These are phyloP conservation scores for Pulicaria dysenterica DNA, from an alignment of 129 eudicot species.

Conservation along the genomic window DNA sequence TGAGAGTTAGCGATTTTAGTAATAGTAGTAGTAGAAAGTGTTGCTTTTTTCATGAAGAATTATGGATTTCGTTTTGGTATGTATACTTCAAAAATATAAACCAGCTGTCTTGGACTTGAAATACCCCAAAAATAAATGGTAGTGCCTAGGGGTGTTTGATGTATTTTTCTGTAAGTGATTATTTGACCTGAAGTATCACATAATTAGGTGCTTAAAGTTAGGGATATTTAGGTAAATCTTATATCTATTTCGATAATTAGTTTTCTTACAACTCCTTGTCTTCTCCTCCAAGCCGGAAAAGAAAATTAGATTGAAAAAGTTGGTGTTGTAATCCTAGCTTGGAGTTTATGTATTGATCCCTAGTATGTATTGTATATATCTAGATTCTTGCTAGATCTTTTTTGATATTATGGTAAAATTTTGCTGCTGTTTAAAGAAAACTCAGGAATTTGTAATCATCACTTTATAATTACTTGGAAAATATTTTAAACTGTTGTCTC, in stretches of 20 bases:
- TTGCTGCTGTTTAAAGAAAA: no score
- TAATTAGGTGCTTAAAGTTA: not conserved
- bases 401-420: no score
- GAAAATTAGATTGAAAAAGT: no score
- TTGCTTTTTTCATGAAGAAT: not conserved
- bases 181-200: not conserved
- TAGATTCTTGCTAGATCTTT: no score
- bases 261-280: not conserved
- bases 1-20: not conserved
- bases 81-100: not conserved
- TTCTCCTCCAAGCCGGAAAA: conserved; percentile 5
- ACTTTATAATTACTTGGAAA: not conserved
- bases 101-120: not conserved
- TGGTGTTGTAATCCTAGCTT: no score
- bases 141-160: not conserved
- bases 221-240: not conserved
- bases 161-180: not conserved
- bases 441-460: not conserved
- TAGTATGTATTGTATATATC: no score
- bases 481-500: not conserved
- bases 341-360: no score
- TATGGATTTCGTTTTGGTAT: not conserved
- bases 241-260: not conserved
- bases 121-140: not conserved
- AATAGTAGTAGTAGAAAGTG: not conserved